These are phyloP conservation scores for Apophysomyces trapeziformis DNA, from an alignment of 371 early-diverging fungal species.

Conservation along the genomic window DNA sequence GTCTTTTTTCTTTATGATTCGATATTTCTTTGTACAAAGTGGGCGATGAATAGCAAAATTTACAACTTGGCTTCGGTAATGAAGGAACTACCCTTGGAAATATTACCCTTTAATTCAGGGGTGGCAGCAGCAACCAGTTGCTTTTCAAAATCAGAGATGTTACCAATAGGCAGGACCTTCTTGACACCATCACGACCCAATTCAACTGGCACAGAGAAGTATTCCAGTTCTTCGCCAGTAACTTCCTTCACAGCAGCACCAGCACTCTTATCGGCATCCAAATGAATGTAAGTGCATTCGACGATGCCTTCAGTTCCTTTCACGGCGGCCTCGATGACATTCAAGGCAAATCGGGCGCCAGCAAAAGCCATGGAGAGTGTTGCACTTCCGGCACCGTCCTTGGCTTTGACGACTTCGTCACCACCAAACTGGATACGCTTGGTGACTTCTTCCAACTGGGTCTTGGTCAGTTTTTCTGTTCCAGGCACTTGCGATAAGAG, in stretches of 20 bases:
- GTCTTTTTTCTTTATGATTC: constrained; percentile 1
- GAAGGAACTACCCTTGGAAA: constrained; percentile 68
- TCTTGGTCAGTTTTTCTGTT: constrained; percentile 64
- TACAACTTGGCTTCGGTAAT: constrained; percentile 52
- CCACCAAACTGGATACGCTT: constrained; percentile 94
- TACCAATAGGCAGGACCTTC: constrained; percentile 73
- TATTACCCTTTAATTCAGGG: constrained; percentile 82
- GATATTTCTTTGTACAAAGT: constrained; percentile 3
- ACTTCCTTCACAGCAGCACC: constrained; percentile 58
- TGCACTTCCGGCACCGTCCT: constrained; percentile 82
- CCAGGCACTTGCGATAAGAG: constrained; percentile 67
- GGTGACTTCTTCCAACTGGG: constrained; percentile 77
- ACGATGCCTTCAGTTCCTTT: constrained; percentile 64
- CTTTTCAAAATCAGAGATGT: constrained; percentile 72
- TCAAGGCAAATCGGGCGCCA: constrained; percentile 83
- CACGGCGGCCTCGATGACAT: constrained; percentile 73
- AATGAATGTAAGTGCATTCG: constrained; percentile 85
- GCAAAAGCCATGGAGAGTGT: constrained; percentile 93
- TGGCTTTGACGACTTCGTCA: constrained; percentile 96
- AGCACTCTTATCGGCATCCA: constrained; percentile 66
- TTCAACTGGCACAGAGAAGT: constrained; percentile 86
- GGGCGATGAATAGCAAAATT: constrained; percentile 3
- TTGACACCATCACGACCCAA: constrained; percentile 79
- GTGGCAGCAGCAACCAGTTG: constrained; percentile 70
- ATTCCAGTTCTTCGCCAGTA: constrained; percentile 61